Base-by-base conservation (phyloP, 495 filamentous ascomycete species). In the Pseudotulostoma volvatum region DNA sequence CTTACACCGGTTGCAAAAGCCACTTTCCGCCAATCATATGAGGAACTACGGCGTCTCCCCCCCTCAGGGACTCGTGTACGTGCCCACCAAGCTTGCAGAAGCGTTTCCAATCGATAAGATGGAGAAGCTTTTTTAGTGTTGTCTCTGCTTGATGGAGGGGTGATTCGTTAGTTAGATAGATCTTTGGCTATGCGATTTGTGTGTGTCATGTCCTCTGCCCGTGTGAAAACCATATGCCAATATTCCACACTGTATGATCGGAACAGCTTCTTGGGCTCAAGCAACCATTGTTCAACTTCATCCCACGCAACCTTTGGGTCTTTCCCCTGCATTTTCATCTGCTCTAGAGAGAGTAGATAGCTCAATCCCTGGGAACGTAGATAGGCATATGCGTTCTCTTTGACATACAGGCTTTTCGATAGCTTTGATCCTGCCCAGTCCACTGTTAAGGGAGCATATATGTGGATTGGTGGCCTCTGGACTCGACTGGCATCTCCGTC, bases 401-500 rank as follows among this genome's bases (percentile, higher is more conserved):
- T 31, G 19, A 55, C 51, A 37, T 53, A 56, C 35, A 56, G 28
- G 31, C 31, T 44, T 42, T 56, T 56, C 15, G 51, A 58, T 37
- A 58, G 41, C 43, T 56, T 54, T 13, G 34, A 49, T 9, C 46
- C 53, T 25, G 50, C 47, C 51, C 53, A 58, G 44, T 58, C 53
- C n/a, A 50, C 33, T 17, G 56, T 42, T 33, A 56, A 37, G n/a
- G 51, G 53, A 16, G 55, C 44, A 37, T 50, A 54, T 13, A 44
- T 5, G 5, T 40, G 31, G 39, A 39, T 9, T 36, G 44, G 35
- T 33, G 36, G 31, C n/a, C n/a, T n/a, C n/a, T n/a, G n/a, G n/a
- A n/a, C n/a, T n/a, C n/a, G n/a, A n/a, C n/a, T n/a, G n/a, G n/a
- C n/a, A n/a, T n/a, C n/a, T n/a, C n/a, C n/a, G n/a, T n/a, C n/a